Base-by-base conservation (phyloP, 2,329 filamentous ascomycete genomes). In the Bipolaris sorokiniana region DNA sequence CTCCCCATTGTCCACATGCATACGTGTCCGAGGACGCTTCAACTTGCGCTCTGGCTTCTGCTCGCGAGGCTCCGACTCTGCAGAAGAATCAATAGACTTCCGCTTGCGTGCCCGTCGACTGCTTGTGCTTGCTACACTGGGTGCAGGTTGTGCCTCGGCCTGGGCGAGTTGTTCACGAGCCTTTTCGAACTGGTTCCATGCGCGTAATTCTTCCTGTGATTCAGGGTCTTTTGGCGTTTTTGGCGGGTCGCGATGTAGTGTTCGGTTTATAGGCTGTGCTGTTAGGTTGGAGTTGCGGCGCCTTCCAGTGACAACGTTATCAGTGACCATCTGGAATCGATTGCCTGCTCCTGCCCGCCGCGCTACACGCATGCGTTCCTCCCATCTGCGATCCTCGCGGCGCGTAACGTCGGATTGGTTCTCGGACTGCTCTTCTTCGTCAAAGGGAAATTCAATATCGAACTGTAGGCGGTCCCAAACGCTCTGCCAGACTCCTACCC, bases 181-280 rank as follows among this genome's bases (percentile, higher is more conserved):
- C 74, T 89, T 90, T 66, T 97, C 93, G 61, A 98, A 88, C 18
- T 90, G 92, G 61, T 92, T 91, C 95, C 94, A 97, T 3, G 94
- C 92, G 56, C 88, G 84, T 51, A 89, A 83, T 75, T 96, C 92
- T 66, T 97, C 92, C 40, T 88, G 80, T 7, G 89, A 90, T 75
- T 96, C 90, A 36, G 86, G 86, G 40, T 87, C 84, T 33, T 84
- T 84, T 15, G 77, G 79, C n/a, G 71, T 67, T 69, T 80, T 69
- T 71, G 78, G 69, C 65, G 66, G 65, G 20, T 76, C 70, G 44
- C 69, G 73, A 61, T 73, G 68, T 16, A 76, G 56, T 15, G 68
- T 49, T 42, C 65, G 67, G 44, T 74, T 74, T 5, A 61, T 60
- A 56, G 68, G 66, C 51, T 79, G 75, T 45, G 62, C 33, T 50